phyloP scores from a whole-genome alignment of 129 eudicot species.

The Arctium lappa region DNA sequence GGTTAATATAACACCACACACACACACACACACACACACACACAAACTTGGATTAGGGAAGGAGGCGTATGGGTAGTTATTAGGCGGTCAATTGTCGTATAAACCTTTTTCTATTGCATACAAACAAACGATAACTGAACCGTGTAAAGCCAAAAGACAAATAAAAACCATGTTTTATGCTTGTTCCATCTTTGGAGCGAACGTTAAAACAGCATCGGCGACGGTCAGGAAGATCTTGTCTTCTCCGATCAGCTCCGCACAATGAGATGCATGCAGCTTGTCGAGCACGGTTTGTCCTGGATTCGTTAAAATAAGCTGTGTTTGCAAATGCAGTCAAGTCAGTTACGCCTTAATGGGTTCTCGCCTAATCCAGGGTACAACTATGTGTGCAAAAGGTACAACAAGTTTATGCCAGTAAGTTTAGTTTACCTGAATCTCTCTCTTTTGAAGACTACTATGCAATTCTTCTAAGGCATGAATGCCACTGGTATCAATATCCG shows the following conservation, averaged over 20 bases:
- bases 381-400: not conserved
- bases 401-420: not conserved
- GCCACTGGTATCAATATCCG: slow-evolving; percentile 93
- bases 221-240: slow-evolving; percentile 70
- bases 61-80: not conserved
- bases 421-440: slow-evolving; percentile 44
- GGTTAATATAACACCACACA: not conserved
- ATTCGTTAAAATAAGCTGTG: slow-evolving; percentile 73
- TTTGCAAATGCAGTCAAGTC: not conserved
- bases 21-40: not conserved
- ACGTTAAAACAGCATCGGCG: slow-evolving; percentile 60
- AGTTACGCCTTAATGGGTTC: not conserved
- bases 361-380: not conserved
- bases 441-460: slow-evolving; percentile 47
- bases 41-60: not conserved
- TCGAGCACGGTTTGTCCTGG: slow-evolving; percentile 72
- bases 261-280: slow-evolving; percentile 64
- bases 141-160: not conserved
- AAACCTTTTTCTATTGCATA: not conserved
- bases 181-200: slow-evolving; percentile 57
- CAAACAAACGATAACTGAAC: not conserved
- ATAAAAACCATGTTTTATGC: slow-evolving; percentile 6
- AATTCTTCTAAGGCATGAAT: slow-evolving; percentile 81
- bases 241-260: slow-evolving; percentile 52
- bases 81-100: not conserved